Percentiles rank a stretch among this genome's conserved stretches.
Evolutionary conservation across 306 rosid genomes (phyloP).

Genomic region (cucumber (Cucumis sativus)): DNA sequence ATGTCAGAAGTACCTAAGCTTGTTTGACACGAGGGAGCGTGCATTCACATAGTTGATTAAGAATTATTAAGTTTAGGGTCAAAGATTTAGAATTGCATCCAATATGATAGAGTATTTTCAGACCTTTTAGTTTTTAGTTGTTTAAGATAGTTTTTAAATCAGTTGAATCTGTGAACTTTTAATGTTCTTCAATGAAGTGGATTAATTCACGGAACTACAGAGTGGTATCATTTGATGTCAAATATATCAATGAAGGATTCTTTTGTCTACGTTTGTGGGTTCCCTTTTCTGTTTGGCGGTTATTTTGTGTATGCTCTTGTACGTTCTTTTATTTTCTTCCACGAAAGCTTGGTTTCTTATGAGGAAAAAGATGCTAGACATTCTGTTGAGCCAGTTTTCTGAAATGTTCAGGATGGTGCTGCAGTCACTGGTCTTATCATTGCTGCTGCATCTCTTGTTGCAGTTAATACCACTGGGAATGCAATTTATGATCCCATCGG

Average conservation of each 20-base stretch:
- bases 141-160: neutral
- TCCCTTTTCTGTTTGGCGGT: neutral
- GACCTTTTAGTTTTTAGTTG: neutral
- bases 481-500: constrained; percentile 93
- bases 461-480: constrained; percentile 74
- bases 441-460: constrained; percentile 90
- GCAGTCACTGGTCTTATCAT: constrained; percentile 87
- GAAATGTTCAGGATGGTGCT: constrained; percentile 85
- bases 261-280: neutral
- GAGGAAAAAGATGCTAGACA: neutral
- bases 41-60: neutral
- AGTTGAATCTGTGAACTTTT: neutral
- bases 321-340: neutral
- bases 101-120: neutral
- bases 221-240: neutral
- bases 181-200: neutral
- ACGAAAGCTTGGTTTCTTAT: neutral
- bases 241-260: neutral
- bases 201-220: neutral
- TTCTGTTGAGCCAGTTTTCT: neutral
- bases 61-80: neutral
- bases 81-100: neutral
- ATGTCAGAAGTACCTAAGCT: neutral
- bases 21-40: neutral
- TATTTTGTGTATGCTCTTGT: neutral